Evolutionary conservation across 768 basidiomycete species (phyloP).

Genomic region (Rhizopogon roseolus): DNA sequence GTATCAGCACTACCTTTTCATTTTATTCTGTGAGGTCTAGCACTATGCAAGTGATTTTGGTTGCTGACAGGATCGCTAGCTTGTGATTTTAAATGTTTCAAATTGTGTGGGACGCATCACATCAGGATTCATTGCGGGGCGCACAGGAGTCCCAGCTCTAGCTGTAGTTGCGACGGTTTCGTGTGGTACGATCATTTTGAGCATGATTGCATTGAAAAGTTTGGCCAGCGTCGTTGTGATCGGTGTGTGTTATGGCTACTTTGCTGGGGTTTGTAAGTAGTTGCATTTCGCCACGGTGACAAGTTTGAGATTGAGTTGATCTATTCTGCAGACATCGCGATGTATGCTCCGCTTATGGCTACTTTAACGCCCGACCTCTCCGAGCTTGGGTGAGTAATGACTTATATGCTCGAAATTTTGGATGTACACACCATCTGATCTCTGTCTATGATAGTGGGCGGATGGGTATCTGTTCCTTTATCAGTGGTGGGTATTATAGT

Average conservation of each 20-base stretch:
- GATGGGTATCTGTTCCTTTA: conserved; percentile 45
- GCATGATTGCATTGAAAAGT: conserved; percentile 32
- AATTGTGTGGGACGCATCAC: conserved; percentile 44
- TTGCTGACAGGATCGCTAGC: conserved; percentile 16
- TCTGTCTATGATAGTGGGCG: conserved; percentile 17
- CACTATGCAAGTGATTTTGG: not conserved
- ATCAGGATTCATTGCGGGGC: conserved; percentile 35
- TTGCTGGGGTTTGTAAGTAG: conserved; percentile 32
- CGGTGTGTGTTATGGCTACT: conserved; percentile 39
- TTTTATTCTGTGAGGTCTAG: conserved; percentile 47
- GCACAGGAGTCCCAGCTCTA: conserved; percentile 37
- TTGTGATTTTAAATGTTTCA: conserved; percentile 45
- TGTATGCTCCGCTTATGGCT: conserved; percentile 34
- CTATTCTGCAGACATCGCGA: conserved; percentile 21
- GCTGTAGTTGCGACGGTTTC: conserved; percentile 27
- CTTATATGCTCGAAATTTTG: not conserved
- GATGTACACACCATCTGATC: not conserved
- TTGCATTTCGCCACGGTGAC: not conserved
- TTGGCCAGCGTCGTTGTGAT: conserved; percentile 31
- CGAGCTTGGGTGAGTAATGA: conserved; percentile 36
- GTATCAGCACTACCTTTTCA: conserved; percentile 39
- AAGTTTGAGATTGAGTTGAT: not conserved
- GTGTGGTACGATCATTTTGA: conserved; percentile 33
- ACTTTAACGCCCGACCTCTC: conserved; percentile 33
- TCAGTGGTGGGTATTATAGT: conserved; percentile 27